phyloP scores from a whole-genome alignment of 495 filamentous ascomycete genomes.

The Xylaria grammica region DNA sequence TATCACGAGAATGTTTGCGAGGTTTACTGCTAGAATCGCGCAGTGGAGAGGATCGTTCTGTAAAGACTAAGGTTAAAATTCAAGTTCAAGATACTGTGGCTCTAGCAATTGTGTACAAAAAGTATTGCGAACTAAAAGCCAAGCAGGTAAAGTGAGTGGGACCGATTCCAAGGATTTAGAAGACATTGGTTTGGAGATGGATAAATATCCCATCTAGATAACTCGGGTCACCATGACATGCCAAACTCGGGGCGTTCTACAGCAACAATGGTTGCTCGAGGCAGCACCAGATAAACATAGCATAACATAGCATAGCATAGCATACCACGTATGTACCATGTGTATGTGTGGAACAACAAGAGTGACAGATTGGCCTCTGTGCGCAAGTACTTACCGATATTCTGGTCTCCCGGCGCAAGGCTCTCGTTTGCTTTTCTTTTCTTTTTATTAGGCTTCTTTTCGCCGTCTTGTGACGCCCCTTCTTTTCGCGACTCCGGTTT shows the following conservation, averaged over 20 bases:
- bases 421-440: conserved; percentile 59
- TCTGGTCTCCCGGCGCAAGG: conserved; percentile 68
- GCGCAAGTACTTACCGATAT: conserved; percentile 61
- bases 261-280: conserved; percentile 9
- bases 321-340: too few species aligned
- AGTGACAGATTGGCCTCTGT: background rate
- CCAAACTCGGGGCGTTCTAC: background rate
- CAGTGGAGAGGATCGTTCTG: conserved; percentile 53
- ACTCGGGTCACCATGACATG: conserved; percentile 22
- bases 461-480: conserved; percentile 43
- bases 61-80: background rate
- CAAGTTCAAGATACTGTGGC: background rate
- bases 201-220: conserved; percentile 14
- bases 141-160: background rate
- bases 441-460: conserved; percentile 61
- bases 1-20: conserved; percentile 55
- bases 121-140: background rate
- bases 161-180: background rate
- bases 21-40: conserved; percentile 49
- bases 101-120: background rate
- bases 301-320: background rate
- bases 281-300: conserved; percentile 10
- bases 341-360: background rate
- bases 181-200: background rate
- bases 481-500: conserved; percentile 49